Evolutionary conservation across 1,284 basidiomycete species (phyloP), one percentile per base, ranked within the genome.

Genomic region (Ceratobasidium sp.): DNA sequence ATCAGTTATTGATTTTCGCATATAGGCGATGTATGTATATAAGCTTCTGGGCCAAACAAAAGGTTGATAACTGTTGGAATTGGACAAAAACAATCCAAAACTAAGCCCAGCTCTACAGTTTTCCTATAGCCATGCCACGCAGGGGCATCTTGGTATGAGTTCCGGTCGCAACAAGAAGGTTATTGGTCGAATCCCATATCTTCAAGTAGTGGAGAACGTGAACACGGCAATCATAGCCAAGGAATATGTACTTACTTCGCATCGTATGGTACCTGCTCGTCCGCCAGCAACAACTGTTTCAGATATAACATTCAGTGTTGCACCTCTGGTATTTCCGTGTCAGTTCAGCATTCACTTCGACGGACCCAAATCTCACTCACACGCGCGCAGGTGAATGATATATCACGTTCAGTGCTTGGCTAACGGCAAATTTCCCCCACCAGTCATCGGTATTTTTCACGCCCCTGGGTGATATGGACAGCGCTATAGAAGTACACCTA

Each of bases 171-270:
- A 79, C 77, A 2, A 79, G 56, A 26, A 64, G 46, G 38, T 77
- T 77, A 9, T 78, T 77, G 28, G 71, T 46, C 44, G 56, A 52
- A 56, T 79, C 77, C 79, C 79, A 79, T 42, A 79, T 78, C 79
- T 79, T 52, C 13, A 40, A 13, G 48, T 0, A 10, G 15, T 48
- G 59, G 42, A 28, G 12, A 42, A 57, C n/a, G 40, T 61, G 28
- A 48, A 33, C 10, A 42, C 62, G 1, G 5, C 54, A 33, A 57
- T 17, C 23, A 23, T 48, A 28, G 12, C 54, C 23, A 48, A 23
- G 38, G 6, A 28, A 28, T 23, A 33, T 1, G 23, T 17, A 78
- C 79, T 50, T 59, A 77, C 78, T 76, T 79, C 78, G 44, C 78
- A 79, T 23, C 76, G 76, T 44, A 75, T 52, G 26, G 76, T 79